These are phyloP conservation scores for Asparagopsis taxiformis DNA, from an alignment of 31 red algal species.

Conservation along the genomic window DNA sequence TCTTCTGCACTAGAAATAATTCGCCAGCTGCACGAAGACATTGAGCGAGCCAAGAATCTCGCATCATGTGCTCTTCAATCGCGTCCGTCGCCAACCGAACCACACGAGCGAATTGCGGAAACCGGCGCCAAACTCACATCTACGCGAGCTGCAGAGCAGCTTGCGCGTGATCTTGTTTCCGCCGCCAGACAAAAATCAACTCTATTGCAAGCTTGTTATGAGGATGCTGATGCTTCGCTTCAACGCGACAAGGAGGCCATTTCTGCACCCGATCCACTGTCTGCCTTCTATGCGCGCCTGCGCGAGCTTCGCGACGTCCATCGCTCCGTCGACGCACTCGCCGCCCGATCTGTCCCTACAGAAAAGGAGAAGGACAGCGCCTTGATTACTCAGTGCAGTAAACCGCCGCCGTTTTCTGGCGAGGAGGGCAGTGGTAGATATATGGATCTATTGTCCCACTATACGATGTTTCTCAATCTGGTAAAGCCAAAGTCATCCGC, in stretches of 20 bases:
- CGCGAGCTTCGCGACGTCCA: conserved; percentile 57
- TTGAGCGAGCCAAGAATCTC: conserved; percentile 51
- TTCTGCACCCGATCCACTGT: conserved; percentile 22
- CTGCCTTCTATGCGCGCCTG: conserved; percentile 46
- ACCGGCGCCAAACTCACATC: conserved; percentile 10
- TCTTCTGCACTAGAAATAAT: conserved; percentile 33
- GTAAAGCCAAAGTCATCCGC: not conserved
- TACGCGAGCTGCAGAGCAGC: conserved; percentile 58
- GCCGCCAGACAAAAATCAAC: conserved; percentile 6
- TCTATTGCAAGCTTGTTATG: conserved; percentile 4
- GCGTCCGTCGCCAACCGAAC: conserved; percentile 13
- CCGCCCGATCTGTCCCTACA: not conserved
- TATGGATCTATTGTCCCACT: conserved; percentile 46
- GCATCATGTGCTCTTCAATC: conserved; percentile 57
- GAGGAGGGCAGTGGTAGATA: conserved; percentile 64
- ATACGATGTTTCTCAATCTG: conserved; percentile 26
- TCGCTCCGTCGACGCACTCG: not conserved
- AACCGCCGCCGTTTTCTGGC: conserved; percentile 56
- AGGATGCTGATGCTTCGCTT: not conserved
- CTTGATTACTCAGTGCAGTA: conserved; percentile 5
- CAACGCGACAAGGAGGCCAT: not conserved
- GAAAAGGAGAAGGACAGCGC: conserved; percentile 19
- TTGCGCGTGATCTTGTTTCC: conserved; percentile 19
- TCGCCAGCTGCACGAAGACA: conserved; percentile 68
- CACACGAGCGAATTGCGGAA: conserved; percentile 13